A percentile compares a stretch with the other conserved stretches of the same genome.
Conservation (phyloP, 208 protist species). For the Trypanosoma scelopori region DNA sequence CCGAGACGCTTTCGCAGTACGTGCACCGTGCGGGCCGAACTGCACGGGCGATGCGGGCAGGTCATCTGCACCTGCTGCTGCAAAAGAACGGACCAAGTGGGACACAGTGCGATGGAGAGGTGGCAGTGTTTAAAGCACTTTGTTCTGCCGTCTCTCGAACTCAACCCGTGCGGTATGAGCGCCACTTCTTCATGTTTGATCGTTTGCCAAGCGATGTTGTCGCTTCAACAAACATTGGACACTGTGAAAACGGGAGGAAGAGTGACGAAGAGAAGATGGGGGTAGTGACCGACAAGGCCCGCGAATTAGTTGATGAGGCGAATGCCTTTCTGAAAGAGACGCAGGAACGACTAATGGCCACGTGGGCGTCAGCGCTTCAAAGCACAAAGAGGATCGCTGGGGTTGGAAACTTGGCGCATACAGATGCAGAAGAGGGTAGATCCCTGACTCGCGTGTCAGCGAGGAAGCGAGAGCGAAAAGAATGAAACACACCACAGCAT, state of each 20-base stretch:
- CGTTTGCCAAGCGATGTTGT: conserved; percentile 23
- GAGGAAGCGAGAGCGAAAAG: background rate
- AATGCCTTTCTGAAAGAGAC: conserved; percentile 27
- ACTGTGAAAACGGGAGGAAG: background rate
- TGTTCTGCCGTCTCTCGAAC: conserved; percentile 51
- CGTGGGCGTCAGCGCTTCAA: conserved; percentile 29
- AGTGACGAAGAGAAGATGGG: background rate
- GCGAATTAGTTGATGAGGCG: conserved; percentile 22
- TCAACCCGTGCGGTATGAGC: conserved; percentile 71
- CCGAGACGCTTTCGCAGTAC: conserved; percentile 92
- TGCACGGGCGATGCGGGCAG: conserved; percentile 89
- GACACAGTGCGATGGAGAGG: conserved; percentile 66
- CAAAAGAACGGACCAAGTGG: conserved; percentile 68
- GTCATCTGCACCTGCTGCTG: conserved; percentile 80
- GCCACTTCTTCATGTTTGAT: conserved; percentile 81
- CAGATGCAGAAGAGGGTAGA: conserved; percentile 8
- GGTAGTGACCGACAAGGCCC: conserved; percentile 13
- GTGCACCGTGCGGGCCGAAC: conserved; percentile 96
- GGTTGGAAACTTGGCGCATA: background rate
- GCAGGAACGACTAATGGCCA: conserved; percentile 15
- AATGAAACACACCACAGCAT: no score
- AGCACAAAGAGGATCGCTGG: background rate
- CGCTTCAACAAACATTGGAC: background rate
- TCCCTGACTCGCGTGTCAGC: background rate
- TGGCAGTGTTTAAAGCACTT: conserved; percentile 65